Evolutionary conservation across 225 moss, liverwort and hornwort species (phyloP).

Genomic region (Takakia lepidozioides): DNA sequence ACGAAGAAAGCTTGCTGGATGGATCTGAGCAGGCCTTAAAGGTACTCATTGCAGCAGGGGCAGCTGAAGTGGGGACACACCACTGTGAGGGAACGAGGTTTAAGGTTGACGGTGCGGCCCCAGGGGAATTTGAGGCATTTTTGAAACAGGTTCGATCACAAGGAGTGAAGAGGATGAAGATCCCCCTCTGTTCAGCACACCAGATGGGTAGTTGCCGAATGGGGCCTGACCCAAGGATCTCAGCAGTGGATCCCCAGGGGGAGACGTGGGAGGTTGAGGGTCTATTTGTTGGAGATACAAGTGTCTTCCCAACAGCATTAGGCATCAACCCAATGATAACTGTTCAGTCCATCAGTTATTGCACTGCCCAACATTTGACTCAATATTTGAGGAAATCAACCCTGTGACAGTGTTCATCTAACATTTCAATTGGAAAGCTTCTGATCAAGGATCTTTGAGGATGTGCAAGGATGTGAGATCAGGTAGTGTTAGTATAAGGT

Average conservation of each 20-base stretch:
- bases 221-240: conserved; percentile 33
- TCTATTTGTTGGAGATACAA: conserved; percentile 74
- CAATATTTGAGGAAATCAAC: too few species aligned
- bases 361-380: too few species aligned
- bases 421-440: too few species aligned
- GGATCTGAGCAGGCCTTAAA: conserved; percentile 44
- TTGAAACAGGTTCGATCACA: conserved; percentile 20
- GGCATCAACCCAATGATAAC: conserved; percentile 98
- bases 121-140: conserved; percentile 31
- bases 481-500: too few species aligned
- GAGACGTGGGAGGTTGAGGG: conserved; percentile 79
- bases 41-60: conserved; percentile 70
- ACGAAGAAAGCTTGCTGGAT: conserved; percentile 32
- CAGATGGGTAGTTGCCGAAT: conserved; percentile 86
- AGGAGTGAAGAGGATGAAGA: conserved; percentile 16
- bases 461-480: too few species aligned
- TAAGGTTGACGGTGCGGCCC: conserved; percentile 16
- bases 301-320: conserved; percentile 72
- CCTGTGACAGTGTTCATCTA: too few species aligned
- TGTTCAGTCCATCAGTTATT: conserved; percentile 68
- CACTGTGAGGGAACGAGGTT: conserved; percentile 61
- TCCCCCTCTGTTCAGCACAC: conserved; percentile 62
- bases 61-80: conserved; percentile 62
- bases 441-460: too few species aligned
- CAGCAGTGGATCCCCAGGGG: conserved; percentile 54